A percentile compares a stretch with the other conserved stretches of the same genome.
Evolutionary conservation across 192 early-diverging fungal genomes (phyloP).

Genomic region (Linnemannia zychae): DNA sequence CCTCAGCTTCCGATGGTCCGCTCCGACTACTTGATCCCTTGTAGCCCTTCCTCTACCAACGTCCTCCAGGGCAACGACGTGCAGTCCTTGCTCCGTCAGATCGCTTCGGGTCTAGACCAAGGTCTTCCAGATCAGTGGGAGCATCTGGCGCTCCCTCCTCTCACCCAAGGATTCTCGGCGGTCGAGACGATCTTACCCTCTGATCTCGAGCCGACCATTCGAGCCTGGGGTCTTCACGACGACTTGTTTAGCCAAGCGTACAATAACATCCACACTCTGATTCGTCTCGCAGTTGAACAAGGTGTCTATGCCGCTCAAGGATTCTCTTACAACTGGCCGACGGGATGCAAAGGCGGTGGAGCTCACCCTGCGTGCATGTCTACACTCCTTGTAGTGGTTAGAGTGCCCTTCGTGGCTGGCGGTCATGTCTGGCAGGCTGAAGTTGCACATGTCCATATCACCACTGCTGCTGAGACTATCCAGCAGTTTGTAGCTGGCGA

Average conservation of each 20-base stretch:
- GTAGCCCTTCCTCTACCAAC: not conserved
- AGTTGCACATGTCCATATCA: conserved; percentile 20
- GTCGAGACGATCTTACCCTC: not conserved
- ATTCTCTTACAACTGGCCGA: conserved; percentile 15
- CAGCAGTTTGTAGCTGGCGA: not conserved
- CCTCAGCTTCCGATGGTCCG: not conserved
- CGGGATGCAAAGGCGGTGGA: not conserved
- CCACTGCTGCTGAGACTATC: not conserved
- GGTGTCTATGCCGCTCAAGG: conserved; percentile 19
- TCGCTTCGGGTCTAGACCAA: not conserved
- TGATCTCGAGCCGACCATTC: not conserved
- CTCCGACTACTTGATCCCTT: too few relatives aligned
- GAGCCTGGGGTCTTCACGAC: conserved; percentile 19
- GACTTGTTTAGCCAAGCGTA: not conserved
- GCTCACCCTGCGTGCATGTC: conserved; percentile 8
- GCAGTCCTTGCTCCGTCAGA: not conserved
- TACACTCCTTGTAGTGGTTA: conserved; percentile 16
- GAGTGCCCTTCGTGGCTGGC: not conserved
- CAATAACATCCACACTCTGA: not conserved
- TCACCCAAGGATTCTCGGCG: not conserved
- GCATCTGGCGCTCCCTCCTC: not conserved
- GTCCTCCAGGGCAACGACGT: not conserved
- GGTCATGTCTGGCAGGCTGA: not conserved
- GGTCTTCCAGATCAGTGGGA: not conserved
- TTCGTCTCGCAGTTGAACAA: not conserved